Conservation (phyloP, 495 filamentous ascomycete species). For the Penicillium robsamsonii region DNA sequence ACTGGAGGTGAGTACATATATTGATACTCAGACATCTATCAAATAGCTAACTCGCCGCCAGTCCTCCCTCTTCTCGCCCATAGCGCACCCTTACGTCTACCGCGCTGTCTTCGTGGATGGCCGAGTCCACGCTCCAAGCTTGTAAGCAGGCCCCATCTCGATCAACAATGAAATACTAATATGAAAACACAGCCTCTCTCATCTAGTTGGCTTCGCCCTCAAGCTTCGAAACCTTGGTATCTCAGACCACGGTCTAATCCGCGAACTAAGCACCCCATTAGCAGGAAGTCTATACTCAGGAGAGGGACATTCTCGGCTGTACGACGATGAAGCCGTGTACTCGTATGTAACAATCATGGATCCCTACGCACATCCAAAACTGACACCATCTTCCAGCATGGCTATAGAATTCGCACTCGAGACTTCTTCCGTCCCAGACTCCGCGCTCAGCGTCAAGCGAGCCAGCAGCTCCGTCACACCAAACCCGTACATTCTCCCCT, state of each 20-base stretch:
- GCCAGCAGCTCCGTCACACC: conserved; percentile 49
- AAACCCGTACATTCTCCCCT: conserved; percentile 90
- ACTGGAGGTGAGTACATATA: conserved; percentile 59
- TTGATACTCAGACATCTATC: background rate
- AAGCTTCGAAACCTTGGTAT: conserved; percentile 92
- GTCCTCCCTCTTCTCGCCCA: conserved; percentile 81
- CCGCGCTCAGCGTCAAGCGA: conserved; percentile 51
- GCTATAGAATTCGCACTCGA: conserved; percentile 84
- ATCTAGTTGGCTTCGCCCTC: conserved; percentile 87
- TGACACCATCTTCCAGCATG: conserved; percentile 50
- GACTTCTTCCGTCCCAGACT: conserved; percentile 62
- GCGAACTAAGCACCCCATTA: conserved; percentile 82
- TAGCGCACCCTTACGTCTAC: conserved; percentile 87
- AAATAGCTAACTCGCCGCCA: conserved; percentile 32
- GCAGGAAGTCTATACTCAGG: conserved; percentile 89
- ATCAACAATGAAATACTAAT: conserved; percentile 8
- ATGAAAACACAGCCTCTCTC: conserved; percentile 61
- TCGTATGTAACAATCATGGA: conserved; percentile 48
- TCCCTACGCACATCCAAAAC: conserved; percentile 1
- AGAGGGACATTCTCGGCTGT: conserved; percentile 90
- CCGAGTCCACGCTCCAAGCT: conserved; percentile 87
- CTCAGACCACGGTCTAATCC: conserved; percentile 87
- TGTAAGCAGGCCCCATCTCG: conserved; percentile 48
- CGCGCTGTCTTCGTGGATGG: conserved; percentile 94
- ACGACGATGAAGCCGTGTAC: conserved; percentile 88